Evolutionary conservation across 129 eudicot species (phyloP).

Genomic region (Helianthus tuberosus): DNA sequence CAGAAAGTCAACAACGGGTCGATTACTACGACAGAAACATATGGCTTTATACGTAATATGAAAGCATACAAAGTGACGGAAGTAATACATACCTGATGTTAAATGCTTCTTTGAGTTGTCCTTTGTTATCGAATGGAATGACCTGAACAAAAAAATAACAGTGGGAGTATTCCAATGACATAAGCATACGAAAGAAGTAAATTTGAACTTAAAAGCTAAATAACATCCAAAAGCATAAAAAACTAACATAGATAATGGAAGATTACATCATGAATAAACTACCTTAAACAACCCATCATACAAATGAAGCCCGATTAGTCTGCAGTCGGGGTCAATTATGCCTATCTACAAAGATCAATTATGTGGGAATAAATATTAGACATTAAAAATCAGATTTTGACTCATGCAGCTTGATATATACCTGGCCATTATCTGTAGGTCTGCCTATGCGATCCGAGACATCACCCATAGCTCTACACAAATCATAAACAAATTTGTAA

Average conservation of each 20-base stretch:
- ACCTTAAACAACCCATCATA: conserved; percentile 98
- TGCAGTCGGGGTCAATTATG: conserved; percentile 95
- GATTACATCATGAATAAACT: conserved; percentile 9
- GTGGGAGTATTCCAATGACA: conserved; percentile 6
- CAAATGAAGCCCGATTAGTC: conserved; percentile 92
- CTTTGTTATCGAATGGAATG: conserved; percentile 95
- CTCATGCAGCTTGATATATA: conserved; percentile 22
- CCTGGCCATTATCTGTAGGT: conserved; percentile 98
- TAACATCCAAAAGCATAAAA: background rate
- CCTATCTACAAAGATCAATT: conserved; percentile 63
- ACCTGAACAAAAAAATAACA: conserved; percentile 52
- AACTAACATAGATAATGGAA: background rate
- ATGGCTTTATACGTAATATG: background rate
- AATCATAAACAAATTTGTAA: conserved; percentile 17
- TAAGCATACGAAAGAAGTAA: conserved; percentile 6
- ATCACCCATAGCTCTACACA: conserved; percentile 90
- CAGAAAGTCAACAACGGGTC: background rate
- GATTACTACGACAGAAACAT: conserved; percentile 15
- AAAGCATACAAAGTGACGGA: background rate
- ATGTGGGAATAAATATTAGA: background rate
- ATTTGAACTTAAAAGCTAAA: conserved; percentile 3
- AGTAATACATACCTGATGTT: conserved; percentile 70
- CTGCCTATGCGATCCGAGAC: conserved; percentile 98
- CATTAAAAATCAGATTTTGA: background rate
- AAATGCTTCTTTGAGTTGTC: conserved; percentile 96